phyloP scores from a whole-genome alignment of 139 green algal genomes.

The Chlamydomonas incerta region DNA sequence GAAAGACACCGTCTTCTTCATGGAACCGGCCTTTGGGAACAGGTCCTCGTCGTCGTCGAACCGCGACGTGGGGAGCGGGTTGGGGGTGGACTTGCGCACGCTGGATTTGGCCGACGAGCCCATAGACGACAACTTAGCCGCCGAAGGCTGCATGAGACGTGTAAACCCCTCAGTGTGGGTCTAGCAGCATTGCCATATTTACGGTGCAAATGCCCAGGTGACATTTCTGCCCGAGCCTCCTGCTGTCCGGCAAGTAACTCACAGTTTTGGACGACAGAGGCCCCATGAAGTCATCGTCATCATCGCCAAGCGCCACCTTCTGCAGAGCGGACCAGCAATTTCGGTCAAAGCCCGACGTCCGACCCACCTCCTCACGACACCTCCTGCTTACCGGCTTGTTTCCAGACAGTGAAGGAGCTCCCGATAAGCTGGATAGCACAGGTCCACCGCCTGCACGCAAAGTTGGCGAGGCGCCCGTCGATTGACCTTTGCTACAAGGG shows the following conservation, averaged over 20 bases:
- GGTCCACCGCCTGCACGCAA: not conserved
- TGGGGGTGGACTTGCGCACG: slow-evolving; percentile 31
- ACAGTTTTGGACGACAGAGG: not conserved
- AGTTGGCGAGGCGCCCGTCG: no score
- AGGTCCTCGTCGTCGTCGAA: slow-evolving; percentile 27
- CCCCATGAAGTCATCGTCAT: slow-evolving; percentile 30
- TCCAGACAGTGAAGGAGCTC: slow-evolving; percentile 7
- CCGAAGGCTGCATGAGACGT: not conserved
- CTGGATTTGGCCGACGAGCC: not conserved
- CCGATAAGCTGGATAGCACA: slow-evolving; percentile 19
- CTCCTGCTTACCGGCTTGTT: slow-evolving; percentile 16
- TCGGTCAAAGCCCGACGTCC: not conserved
- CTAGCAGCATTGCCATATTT: no score
- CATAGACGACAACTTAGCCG: not conserved
- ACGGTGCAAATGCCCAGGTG: no score
- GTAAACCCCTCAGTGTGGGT: no score
- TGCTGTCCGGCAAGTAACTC: no score
- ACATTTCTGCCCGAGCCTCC: no score
- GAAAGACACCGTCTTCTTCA: slow-evolving; percentile 31
- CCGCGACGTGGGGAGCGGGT: not conserved
- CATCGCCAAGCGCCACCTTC: not conserved
- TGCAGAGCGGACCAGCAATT: not conserved
- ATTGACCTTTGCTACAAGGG: no score
- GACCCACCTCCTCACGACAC: not conserved
- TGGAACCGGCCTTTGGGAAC: slow-evolving; percentile 7